phyloP scores from a whole-genome alignment of 345 rosid genomes.

The Citrus maxima region DNA sequence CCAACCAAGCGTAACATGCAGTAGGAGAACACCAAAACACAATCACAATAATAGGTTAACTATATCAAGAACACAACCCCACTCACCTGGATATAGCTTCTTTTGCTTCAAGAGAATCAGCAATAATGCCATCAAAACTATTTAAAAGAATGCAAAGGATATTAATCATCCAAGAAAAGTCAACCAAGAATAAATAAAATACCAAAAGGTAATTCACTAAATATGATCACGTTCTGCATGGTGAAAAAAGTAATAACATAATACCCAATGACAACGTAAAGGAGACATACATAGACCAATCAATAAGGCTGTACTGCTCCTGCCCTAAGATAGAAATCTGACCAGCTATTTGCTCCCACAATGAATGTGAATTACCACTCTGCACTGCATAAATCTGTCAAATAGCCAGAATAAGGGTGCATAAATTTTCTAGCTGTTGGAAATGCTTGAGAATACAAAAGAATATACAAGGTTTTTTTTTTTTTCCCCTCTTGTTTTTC shows the following conservation, averaged over 20 bases:
- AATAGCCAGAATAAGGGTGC: conserved; percentile 22
- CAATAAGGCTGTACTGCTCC: conserved; percentile 50
- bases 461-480: too few species aligned
- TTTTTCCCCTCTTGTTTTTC: too few species aligned
- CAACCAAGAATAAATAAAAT: conserved; percentile 13
- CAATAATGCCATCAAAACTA: conserved; percentile 91
- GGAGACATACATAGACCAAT: conserved; percentile 81
- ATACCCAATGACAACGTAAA: conserved; percentile 10
- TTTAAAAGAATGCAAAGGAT: conserved; percentile 19
- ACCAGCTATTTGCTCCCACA: conserved; percentile 66
- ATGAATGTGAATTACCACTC: conserved; percentile 49
- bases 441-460: conserved; percentile 3
- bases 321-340: conserved; percentile 47
- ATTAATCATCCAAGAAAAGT: conserved; percentile 21
- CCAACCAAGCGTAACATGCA: not conserved
- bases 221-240: not conserved
- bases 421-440: conserved; percentile 30
- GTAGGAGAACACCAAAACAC: conserved; percentile 10
- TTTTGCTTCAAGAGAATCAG: conserved; percentile 81
- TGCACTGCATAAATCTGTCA: conserved; percentile 68
- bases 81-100: conserved; percentile 74
- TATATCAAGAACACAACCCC: conserved; percentile 14
- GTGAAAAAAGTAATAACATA: not conserved
- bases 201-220: not conserved
- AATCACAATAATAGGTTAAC: not conserved